Conservation (phyloP, 768 basidiomycete species). For the Agaricus subrufescens region DNA sequence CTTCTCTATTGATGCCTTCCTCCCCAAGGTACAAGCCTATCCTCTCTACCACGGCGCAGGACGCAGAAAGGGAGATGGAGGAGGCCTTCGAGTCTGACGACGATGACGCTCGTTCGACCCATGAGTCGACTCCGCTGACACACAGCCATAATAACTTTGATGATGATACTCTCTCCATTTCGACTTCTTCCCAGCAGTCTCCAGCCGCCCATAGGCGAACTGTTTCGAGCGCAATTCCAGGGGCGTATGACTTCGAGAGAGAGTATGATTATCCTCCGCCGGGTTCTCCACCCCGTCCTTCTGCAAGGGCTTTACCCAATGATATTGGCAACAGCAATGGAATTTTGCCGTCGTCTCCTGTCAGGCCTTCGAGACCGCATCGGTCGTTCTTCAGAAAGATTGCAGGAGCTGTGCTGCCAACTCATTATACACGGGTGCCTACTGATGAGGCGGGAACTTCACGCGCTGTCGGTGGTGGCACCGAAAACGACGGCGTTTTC, state of each 20-base stretch:
- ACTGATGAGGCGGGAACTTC: slow-evolving; percentile 28
- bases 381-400: slow-evolving; percentile 56
- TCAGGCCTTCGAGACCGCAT: slow-evolving; percentile 28
- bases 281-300: slow-evolving; percentile 67
- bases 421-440: slow-evolving; percentile 54
- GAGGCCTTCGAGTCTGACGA: slow-evolving; percentile 72
- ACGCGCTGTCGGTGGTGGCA: slow-evolving; percentile 55
- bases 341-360: slow-evolving; percentile 46
- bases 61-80: slow-evolving; percentile 61
- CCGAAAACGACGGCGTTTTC: slow-evolving; percentile 92
- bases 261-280: slow-evolving; percentile 72
- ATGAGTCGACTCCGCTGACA: slow-evolving; percentile 35
- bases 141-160: slow-evolving; percentile 8
- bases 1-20: slow-evolving; percentile 1
- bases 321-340: slow-evolving; percentile 74
- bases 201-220: slow-evolving; percentile 11
- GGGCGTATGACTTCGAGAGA: slow-evolving; percentile 76
- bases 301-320: slow-evolving; percentile 56
- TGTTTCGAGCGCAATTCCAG: slow-evolving; percentile 28
- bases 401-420: slow-evolving; percentile 58
- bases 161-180: slow-evolving; percentile 9
- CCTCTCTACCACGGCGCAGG: slow-evolving; percentile 34
- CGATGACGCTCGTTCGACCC: slow-evolving; percentile 40
- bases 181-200: slow-evolving; percentile 3
- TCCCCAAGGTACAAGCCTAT: slow-evolving; percentile 6